phyloP scores from a whole-genome alignment of 495 filamentous ascomycete genomes.

The Astrocystis sublimbata region DNA sequence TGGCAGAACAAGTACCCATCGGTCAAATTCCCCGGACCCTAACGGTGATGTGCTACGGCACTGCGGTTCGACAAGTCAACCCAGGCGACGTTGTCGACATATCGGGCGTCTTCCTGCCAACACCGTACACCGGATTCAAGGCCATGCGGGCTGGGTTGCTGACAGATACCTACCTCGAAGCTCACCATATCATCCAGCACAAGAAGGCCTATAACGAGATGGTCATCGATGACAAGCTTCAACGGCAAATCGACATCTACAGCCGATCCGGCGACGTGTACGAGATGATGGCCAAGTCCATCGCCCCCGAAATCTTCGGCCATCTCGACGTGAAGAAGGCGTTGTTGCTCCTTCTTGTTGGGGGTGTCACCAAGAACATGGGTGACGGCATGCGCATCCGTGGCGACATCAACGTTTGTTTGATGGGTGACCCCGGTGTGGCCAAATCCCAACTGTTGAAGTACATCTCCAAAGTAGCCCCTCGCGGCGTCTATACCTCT shows the following conservation, averaged over 20 bases:
- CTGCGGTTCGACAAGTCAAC: conserved; percentile 78
- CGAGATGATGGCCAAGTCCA: conserved; percentile 90
- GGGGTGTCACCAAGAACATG: conserved; percentile 95
- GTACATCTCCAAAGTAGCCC: conserved; percentile 97
- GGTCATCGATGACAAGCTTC: conserved; percentile 68
- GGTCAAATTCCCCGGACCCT: conserved; percentile 92
- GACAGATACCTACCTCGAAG: conserved; percentile 96
- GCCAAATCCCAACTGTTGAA: conserved; percentile 97
- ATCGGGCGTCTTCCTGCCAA: conserved; percentile 93
- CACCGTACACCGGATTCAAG: conserved; percentile 96
- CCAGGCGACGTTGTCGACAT: conserved; percentile 94
- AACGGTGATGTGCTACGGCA: conserved; percentile 87
- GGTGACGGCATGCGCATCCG: conserved; percentile 97
- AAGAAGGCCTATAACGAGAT: conserved; percentile 96
- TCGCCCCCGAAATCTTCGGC: conserved; percentile 95
- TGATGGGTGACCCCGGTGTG: conserved; percentile 99
- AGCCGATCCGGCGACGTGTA: conserved; percentile 85
- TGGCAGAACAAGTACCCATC: conserved; percentile 97
- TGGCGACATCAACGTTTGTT: conserved; percentile 96
- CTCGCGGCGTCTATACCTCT: conserved; percentile 95
- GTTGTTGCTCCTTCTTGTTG: conserved; percentile 87
- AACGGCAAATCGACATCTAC: conserved; percentile 79
- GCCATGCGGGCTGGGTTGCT: conserved; percentile 92
- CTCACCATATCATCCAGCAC: conserved; percentile 89
- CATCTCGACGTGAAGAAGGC: conserved; percentile 98